Evolutionary conservation across 192 early-diverging fungal species (phyloP), one percentile per base, ranked within the genome.

Genomic region (Coemansia reversa): DNA sequence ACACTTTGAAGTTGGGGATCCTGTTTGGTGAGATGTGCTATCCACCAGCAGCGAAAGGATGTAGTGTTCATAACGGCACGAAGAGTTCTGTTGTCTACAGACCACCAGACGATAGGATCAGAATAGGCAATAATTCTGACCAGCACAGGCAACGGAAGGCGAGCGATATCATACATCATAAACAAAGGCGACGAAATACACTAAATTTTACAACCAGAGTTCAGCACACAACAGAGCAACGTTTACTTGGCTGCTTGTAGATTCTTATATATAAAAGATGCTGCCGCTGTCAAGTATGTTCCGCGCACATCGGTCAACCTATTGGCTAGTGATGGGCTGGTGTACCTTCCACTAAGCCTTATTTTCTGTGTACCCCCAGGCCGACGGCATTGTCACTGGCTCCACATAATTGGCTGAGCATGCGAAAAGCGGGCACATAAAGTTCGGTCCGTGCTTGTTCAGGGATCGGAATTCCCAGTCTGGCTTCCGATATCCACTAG

Each of bases 21-120:
- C 1, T 19, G 7, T 29, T 62, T 60, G 5, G 62, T 56, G n/a
- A 76, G 48, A 18, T 67, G 52, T 23, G 56, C 52, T 5, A 58
- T 33, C 74, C 74, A 76, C 12, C 52, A 56, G 33, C 68, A 63
- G 16, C 74, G 74, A 39, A 76, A 76, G 18, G 68, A 66, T 3
- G 64, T 67, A 12, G 60, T 67, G 58, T 48, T 30, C 4, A 70
- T 67, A 18, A 70, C 51, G 7, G 47, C 28, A 56, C 67, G 47
- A 18, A 70, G 22, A 9, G 51, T 28, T 16, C 19, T 9, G 20
- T 30, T 67, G 19, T 45, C 47, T 19, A 64, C 30, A 5, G 25
- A 42, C 50, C 55, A 54, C 65, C 63, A 67, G 28, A 50, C 50
- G 12, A 11, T n/a, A 16, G 74, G 74, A 22, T 76, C 68, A 7